Evolutionary conservation across 306 rosid species (phyloP).

Genomic region (Astragalus glycyphyllos): DNA sequence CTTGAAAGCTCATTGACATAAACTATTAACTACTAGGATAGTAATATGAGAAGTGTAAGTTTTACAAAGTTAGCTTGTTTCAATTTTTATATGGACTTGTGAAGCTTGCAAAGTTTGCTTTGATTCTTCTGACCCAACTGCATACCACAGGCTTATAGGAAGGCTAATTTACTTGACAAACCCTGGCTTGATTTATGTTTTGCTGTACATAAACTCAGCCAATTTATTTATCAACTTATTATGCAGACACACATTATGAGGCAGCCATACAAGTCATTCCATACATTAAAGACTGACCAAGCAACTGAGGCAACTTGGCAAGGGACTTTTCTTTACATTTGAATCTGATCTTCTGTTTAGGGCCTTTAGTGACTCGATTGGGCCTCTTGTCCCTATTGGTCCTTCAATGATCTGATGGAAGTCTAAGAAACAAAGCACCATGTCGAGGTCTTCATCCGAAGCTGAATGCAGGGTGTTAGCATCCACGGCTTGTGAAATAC

Average conservation of each 20-base stretch:
- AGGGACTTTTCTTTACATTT: neutral
- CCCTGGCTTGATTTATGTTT: too few species aligned
- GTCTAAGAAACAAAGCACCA: too few species aligned
- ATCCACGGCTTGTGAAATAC: neutral
- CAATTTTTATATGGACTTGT: neutral
- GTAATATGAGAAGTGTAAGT: neutral
- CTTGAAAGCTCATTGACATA: neutral
- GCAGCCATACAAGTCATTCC: too few species aligned
- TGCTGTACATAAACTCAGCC: too few species aligned
- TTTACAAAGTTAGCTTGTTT: neutral
- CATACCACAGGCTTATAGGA: too few species aligned
- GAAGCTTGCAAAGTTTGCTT: too few species aligned
- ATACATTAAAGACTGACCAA: neutral
- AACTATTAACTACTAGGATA: neutral
- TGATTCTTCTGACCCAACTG: too few species aligned
- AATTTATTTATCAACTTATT: too few species aligned
- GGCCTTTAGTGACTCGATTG: neutral
- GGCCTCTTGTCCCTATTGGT: neutral
- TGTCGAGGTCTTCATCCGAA: neutral
- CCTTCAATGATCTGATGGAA: too few species aligned
- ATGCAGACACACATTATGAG: too few species aligned
- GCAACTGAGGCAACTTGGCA: neutral
- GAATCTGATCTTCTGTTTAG: neutral
- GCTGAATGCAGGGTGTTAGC: neutral
- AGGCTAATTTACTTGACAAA: too few species aligned